Conservation (phyloP, 108 stramenopile genomes). For the Stephanodiscus triporus region DNA sequence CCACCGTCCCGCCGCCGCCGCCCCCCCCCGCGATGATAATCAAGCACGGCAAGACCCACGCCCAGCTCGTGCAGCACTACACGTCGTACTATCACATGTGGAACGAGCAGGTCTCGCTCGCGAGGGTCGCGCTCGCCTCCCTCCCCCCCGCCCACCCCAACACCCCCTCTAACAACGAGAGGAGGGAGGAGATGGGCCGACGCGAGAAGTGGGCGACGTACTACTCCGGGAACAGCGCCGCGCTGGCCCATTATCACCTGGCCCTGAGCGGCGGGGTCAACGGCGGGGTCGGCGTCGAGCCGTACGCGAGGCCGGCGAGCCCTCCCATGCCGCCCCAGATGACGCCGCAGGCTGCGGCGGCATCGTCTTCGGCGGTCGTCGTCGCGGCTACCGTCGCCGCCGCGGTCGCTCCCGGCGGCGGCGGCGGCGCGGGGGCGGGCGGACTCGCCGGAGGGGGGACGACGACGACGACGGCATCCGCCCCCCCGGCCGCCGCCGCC, state of each 20-base stretch:
- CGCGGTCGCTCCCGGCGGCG: neutral
- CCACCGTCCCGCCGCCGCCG: neutral
- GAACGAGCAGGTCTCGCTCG: constrained; percentile 43
- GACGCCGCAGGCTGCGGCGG: too few species aligned
- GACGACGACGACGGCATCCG: too few species aligned
- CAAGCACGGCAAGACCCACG: constrained; percentile 46
- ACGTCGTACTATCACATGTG: constrained; percentile 67
- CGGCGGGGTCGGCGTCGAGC: constrained; percentile 35
- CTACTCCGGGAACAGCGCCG: constrained; percentile 55
- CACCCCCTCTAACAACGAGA: constrained; percentile 3
- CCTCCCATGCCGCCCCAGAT: constrained; percentile 59
- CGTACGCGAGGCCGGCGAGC: constrained; percentile 44
- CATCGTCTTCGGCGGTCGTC: neutral
- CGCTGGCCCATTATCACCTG: constrained; percentile 72
- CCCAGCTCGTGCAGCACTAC: constrained; percentile 42
- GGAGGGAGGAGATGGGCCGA: constrained; percentile 34
- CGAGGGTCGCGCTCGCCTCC: constrained; percentile 9
- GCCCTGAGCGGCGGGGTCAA: constrained; percentile 18
- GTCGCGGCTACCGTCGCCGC: neutral
- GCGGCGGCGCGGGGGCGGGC: neutral
- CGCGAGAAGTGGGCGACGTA: constrained; percentile 60
- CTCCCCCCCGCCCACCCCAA: constrained; percentile 4
- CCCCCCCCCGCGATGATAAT: neutral
- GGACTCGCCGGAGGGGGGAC: too few species aligned
- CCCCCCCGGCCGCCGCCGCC: neutral